Evolutionary conservation across 768 basidiomycete species (phyloP).

Genomic region (Butyriboletus loyo): DNA sequence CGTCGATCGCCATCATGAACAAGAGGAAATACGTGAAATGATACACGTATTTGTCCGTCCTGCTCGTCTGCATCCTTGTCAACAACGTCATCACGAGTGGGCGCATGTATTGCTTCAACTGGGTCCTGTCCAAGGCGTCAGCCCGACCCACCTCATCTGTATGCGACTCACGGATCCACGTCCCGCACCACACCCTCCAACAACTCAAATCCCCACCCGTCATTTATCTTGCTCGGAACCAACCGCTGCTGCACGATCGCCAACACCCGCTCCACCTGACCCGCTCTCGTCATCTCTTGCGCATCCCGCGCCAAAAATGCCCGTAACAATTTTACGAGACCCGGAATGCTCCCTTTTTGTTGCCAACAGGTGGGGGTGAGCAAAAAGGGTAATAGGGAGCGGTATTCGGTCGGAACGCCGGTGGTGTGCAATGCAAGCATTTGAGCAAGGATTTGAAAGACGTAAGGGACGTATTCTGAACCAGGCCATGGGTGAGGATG

Average conservation of each 20-base stretch:
- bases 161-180: slow-evolving; percentile 66
- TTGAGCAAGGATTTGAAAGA: slow-evolving; percentile 94
- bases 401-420: slow-evolving; percentile 73
- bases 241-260: slow-evolving; percentile 90
- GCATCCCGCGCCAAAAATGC: slow-evolving; percentile 79
- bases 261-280: slow-evolving; percentile 74
- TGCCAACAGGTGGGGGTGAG: slow-evolving; percentile 87
- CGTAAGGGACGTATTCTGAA: slow-evolving; percentile 90
- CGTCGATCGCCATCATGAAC: slow-evolving; percentile 71
- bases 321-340: slow-evolving; percentile 82
- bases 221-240: slow-evolving; percentile 83
- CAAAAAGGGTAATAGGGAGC: slow-evolving; percentile 73
- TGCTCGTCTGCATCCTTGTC: slow-evolving; percentile 81
- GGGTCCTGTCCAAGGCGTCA: slow-evolving; percentile 39
- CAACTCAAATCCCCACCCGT: slow-evolving; percentile 89
- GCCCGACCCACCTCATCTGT: background rate
- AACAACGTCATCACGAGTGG: slow-evolving; percentile 74
- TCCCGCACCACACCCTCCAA: slow-evolving; percentile 71
- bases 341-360: slow-evolving; percentile 92
- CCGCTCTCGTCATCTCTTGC: slow-evolving; percentile 58
- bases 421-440: slow-evolving; percentile 80
- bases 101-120: slow-evolving; percentile 71
- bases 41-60: slow-evolving; percentile 86
- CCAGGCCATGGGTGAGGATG: background rate
- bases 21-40: slow-evolving; percentile 77